Base-by-base conservation (phyloP, 768 basidiomycete genomes). In the Pleurotus eryngii region DNA sequence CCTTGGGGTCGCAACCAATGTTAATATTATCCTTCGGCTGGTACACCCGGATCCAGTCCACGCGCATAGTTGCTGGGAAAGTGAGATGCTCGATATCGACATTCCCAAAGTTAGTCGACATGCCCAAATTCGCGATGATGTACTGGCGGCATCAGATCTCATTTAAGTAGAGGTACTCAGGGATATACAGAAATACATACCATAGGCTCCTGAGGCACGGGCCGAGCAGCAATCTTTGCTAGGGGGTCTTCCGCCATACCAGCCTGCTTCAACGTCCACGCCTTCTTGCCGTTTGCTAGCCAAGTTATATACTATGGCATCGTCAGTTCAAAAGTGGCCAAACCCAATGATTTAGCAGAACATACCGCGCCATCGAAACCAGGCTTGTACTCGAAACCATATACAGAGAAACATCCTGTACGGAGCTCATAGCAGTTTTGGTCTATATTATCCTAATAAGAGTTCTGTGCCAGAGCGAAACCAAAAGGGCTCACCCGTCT, bases 11-110 rank as follows among this genome's bases (percentile, higher is more conserved):
- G 67, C 95, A 98, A 14, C 95, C 94, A 51, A 92, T 78, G 67
- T 94, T 95, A 57, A 83, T 77, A 27, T 78, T 67, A 60, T 82
- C 70, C 65, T 79, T 74, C 2, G 83, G 83, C 67, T 97, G 95
- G 70, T 97, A 98, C 6, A 98, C 90, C 20, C 95, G 84, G 55
- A 98, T 84, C 74, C 88, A 97, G 67, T 97, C 92, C 42, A 96
- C 76, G 48, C 74, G 76, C 90, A 97, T 86, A 2, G 65, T 74
- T 3, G 85, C 70, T 6, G 94, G 93, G 73, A 92, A 94, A 15
- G 72, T 74, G 18, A 96, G 74, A 58, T 87, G 76, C 15, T 80
- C 70, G 49, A 91, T 77, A 72, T 97, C 87, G 50, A 95, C 84
- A 3, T 70, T 48, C 8, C 79, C 78, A 37, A 97, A 97, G 69